Evolutionary conservation across 192 early-diverging fungal species (phyloP), one percentile per base, ranked within the genome.

Genomic region (Coemansia sp.): DNA sequence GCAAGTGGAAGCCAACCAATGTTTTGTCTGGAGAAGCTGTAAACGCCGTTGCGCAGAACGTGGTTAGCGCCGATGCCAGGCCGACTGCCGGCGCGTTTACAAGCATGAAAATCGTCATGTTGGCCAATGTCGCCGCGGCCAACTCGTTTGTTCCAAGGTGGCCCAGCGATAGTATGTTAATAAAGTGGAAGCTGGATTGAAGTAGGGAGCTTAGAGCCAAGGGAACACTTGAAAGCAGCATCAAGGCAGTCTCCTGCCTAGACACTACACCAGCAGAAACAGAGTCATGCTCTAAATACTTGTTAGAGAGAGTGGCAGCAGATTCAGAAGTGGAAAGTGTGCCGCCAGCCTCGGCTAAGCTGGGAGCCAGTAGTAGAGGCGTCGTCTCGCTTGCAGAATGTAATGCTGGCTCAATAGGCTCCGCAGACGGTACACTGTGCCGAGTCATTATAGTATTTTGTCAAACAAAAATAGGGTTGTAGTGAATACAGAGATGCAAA

Each of bases 11-110:
- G 16, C 92, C 92, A 8, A 92, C 82, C 13, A 88, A 76, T 0
- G 74, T 86, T 49, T 86, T 87, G 61, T 91, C 87, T 24, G 74
- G 71, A 24, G 89, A 82, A 5, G 86, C 87, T 0, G 92, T 91
- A 58, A 83, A 93, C 3, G 90, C 86, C 39, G 90, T 89, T 4
- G 88, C 86, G 61, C 89, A 90, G 27, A 91, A 74, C 0, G 92
- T 94, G 65, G 93, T 92, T 12, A 94, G 76, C 0, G 92, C 91
- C 1, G 90, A 85, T 3, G 87, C 81, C 27, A 88, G 78, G 3
- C 93, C 93, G 32, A 91, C 83, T 4, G 84, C 82, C 30, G 92
- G 82, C 29, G 87, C 86, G 74, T 86, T 90, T 4, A 87, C 86
- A 5, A 86, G 78, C 15, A 93, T 87, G 5, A 87, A 80, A 2